phyloP scores from a whole-genome alignment of 768 basidiomycete genomes.

The Lactifluus echinatus region DNA sequence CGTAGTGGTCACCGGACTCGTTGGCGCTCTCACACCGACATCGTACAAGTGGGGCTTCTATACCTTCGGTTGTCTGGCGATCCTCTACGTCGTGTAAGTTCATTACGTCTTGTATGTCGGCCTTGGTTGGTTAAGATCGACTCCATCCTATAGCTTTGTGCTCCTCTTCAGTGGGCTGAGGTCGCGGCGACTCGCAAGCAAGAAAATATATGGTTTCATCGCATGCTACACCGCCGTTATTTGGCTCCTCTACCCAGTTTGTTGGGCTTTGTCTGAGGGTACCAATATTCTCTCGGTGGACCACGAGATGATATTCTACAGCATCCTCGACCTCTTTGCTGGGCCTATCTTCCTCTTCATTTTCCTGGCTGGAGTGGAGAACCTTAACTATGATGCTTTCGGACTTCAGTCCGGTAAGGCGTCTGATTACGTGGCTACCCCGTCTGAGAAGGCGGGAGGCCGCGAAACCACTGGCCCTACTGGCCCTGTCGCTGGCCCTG shows the following conservation, averaged over 20 bases:
- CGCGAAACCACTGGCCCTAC: no score
- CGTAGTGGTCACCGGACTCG: slow-evolving; percentile 37
- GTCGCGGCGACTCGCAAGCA: neutral
- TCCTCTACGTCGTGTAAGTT: slow-evolving; percentile 43
- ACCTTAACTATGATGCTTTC: slow-evolving; percentile 26
- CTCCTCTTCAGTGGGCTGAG: neutral
- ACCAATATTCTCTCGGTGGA: slow-evolving; percentile 41
- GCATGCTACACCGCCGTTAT: slow-evolving; percentile 33
- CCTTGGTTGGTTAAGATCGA: neutral
- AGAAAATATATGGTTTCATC: neutral
- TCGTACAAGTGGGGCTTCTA: slow-evolving; percentile 50
- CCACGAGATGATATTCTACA: slow-evolving; percentile 49
- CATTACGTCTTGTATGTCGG: slow-evolving; percentile 9
- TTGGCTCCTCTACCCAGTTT: slow-evolving; percentile 49
- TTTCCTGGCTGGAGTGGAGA: slow-evolving; percentile 22
- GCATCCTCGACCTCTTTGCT: slow-evolving; percentile 37
- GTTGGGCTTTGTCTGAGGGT: slow-evolving; percentile 50
- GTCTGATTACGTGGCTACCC: slow-evolving; percentile 1
- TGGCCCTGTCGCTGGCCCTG: no score
- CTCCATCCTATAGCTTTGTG: neutral
- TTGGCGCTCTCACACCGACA: slow-evolving; percentile 42
- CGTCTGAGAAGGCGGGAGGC: neutral
- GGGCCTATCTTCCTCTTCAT: slow-evolving; percentile 32
- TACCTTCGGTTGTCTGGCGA: slow-evolving; percentile 36
- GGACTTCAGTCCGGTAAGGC: slow-evolving; percentile 26